Evolutionary conservation across 805 yeast species (phyloP).

Genomic region (Spathaspora hagerdaliae): DNA sequence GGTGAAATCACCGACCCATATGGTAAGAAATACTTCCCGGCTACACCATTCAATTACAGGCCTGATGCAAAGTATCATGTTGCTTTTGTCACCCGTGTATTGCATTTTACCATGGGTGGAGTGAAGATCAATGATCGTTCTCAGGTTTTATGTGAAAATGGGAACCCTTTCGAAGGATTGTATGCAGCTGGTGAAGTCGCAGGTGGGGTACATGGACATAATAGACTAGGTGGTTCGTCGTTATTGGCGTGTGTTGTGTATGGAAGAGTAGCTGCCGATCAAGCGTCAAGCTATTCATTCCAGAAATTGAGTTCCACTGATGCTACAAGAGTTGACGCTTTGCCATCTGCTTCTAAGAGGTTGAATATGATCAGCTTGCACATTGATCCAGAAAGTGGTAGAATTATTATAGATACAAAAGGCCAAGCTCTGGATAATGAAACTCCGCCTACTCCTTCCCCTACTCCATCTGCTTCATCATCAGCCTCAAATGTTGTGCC

Average conservation of each 20-base stretch:
- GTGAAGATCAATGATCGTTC: slow-evolving; percentile 50
- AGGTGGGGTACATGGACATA: slow-evolving; percentile 45
- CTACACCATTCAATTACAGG: slow-evolving; percentile 38
- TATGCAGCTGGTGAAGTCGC: slow-evolving; percentile 45
- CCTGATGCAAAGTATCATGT: slow-evolving; percentile 41
- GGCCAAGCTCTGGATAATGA: background rate
- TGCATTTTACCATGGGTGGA: slow-evolving; percentile 75
- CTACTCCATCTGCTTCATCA: slow-evolving; percentile 1
- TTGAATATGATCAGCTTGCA: slow-evolving; percentile 42
- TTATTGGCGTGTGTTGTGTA: slow-evolving; percentile 43
- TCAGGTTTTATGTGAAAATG: slow-evolving; percentile 34
- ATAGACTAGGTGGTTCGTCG: slow-evolving; percentile 41
- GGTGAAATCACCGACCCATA: slow-evolving; percentile 39
- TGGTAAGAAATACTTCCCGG: slow-evolving; percentile 48
- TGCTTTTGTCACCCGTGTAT: slow-evolving; percentile 53
- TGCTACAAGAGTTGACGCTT: slow-evolving; percentile 6
- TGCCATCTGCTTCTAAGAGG: slow-evolving; percentile 24
- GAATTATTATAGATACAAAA: slow-evolving; percentile 26
- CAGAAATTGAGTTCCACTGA: slow-evolving; percentile 21
- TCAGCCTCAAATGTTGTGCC: slow-evolving; percentile 1
- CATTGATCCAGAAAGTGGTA: slow-evolving; percentile 34
- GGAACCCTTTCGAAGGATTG: slow-evolving; percentile 28
- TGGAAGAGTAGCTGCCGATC: slow-evolving; percentile 42
- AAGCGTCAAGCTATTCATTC: slow-evolving; percentile 30
- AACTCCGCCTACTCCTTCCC: background rate